Base-by-base conservation (phyloP, 768 basidiomycete species). In the Naganishia friedmannii region DNA sequence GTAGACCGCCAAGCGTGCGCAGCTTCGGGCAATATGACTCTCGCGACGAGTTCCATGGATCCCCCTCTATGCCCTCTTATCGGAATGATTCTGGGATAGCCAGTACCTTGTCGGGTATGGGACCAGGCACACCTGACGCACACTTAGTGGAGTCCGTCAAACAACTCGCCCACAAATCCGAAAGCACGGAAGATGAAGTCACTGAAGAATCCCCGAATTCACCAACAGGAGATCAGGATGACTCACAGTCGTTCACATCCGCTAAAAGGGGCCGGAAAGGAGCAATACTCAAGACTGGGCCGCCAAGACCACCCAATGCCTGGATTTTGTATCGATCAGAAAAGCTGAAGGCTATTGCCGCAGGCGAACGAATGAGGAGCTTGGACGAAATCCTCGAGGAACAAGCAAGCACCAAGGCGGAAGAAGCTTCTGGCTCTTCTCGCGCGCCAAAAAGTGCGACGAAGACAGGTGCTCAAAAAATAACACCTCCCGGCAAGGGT, bases 271-370 rank as follows among this genome's bases (percentile, higher is more conserved):
- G 23, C 29, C 37, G 60, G 6, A 63, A 26, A 29, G 12, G 26
- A 34, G 46, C 7, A 1, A 26, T 13, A 3, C 39, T 63, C 1
- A 63, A 63, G 26, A 28, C 42, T 0, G 39, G 39, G 8, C 60
- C 57, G n/a, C 32, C 58, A 13, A 85, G 91, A 0, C 90, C 91
- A 3, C 87, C 88, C 9, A 92, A 92, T 77, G 87, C 90, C 0
- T 92, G 90, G 89, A 92, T 92, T 70, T 72, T 92, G 17, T 92
- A 89, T 79, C 86, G 91, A 51, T 86, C 88, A 1, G 84, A 86
- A 71, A 87, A 85, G 76, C 82, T 86, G 13, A 63, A 63, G 42
- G 60, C 60, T n/a, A 63, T 66, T 26, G 48, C 65, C 5, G 76
- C 9, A 74, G 73, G 51, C 37, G 71, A 53, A 71, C 58, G 21